Evolutionary conservation across 352 stramenopile genomes (phyloP).

Genomic region (Phytophthora nicotianae): DNA sequence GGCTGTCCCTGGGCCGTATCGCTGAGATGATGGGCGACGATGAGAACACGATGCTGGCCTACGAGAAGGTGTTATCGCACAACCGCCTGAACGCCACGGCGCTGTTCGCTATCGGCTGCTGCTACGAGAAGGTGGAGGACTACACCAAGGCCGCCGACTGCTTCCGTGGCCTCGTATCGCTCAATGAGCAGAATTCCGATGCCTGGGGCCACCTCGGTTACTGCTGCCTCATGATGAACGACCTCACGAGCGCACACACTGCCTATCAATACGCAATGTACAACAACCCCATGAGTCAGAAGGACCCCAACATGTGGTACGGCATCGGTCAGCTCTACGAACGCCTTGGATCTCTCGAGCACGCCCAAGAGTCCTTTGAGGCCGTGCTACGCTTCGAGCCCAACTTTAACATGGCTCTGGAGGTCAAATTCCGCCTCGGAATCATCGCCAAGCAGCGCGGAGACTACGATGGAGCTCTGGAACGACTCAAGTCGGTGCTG

Average conservation of each 20-base stretch:
- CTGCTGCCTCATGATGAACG: conserved; percentile 91
- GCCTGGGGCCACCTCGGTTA: conserved; percentile 87
- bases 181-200: conserved; percentile 87
- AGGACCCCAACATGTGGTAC: conserved; percentile 90
- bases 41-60: conserved; percentile 88
- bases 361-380: conserved; percentile 87
- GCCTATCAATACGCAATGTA: conserved; percentile 91
- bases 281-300: conserved; percentile 89
- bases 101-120: conserved; percentile 85
- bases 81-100: conserved; percentile 86
- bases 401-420: conserved; percentile 88
- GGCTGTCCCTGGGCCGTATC: conserved; percentile 82
- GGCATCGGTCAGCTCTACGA: conserved; percentile 89
- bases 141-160: conserved; percentile 89
- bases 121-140: conserved; percentile 88
- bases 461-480: conserved; percentile 81
- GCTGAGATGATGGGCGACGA: conserved; percentile 92
- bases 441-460: conserved; percentile 88
- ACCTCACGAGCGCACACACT: conserved; percentile 86
- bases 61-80: conserved; percentile 89
- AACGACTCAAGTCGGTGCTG: conserved; percentile 83
- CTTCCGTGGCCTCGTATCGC: conserved; percentile 82
- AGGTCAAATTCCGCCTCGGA: conserved; percentile 86
- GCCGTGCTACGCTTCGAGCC: conserved; percentile 84
- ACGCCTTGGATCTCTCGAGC: conserved; percentile 79